Conservation (phyloP, 78 protist species). For the Monosiga brevicollis region DNA sequence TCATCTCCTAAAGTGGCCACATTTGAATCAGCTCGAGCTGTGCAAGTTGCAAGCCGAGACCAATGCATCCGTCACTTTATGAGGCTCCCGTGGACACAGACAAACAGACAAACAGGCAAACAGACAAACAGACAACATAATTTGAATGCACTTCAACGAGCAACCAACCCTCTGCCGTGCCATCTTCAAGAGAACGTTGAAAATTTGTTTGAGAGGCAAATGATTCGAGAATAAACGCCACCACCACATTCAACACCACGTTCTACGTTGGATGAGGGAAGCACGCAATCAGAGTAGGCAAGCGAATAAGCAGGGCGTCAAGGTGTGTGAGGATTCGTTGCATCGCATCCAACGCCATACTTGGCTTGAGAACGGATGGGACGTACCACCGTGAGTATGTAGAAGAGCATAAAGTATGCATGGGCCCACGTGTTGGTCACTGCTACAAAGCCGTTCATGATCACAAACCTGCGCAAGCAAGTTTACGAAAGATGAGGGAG, state of each 20-base stretch:
- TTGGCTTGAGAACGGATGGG: too few species aligned
- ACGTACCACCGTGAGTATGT: slow-evolving; percentile 4
- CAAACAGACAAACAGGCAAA: not conserved
- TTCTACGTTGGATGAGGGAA: not conserved
- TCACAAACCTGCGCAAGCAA: too few species aligned
- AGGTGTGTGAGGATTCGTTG: not conserved
- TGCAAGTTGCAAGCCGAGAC: not conserved
- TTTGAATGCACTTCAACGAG: not conserved
- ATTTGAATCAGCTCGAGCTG: not conserved
- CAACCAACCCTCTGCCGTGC: not conserved
- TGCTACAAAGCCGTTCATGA: slow-evolving; percentile 7
- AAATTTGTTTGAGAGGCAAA: not conserved
- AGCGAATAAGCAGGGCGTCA: too few species aligned
- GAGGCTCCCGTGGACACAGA: too few species aligned
- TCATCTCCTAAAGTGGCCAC: not conserved
- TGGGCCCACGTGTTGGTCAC: not conserved
- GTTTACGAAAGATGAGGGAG: too few species aligned
- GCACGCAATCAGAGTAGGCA: not conserved
- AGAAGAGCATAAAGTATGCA: slow-evolving; percentile 4
- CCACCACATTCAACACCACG: slow-evolving; percentile 7
- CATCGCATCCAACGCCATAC: not conserved
- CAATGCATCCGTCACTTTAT: too few species aligned
- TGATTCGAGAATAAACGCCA: slow-evolving; percentile 14
- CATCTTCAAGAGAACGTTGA: not conserved
- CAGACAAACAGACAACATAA: not conserved